Percentiles rank a stretch among this genome's conserved stretches.
Evolutionary conservation across 345 rosid genomes (phyloP).

Genomic region (Euphorbia tirucalli): DNA sequence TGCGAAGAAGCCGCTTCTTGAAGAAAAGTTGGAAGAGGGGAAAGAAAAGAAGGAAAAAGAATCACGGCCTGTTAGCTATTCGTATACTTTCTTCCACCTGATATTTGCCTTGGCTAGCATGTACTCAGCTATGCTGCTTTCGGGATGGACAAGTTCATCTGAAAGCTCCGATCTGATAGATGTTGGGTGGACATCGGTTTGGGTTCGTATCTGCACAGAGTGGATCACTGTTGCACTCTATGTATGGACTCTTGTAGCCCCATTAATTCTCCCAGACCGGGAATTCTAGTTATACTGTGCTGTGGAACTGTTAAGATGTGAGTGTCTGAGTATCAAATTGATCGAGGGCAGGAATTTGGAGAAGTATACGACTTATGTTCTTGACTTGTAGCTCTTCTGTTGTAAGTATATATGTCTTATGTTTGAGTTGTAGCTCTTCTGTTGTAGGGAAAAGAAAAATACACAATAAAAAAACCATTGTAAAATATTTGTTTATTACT

Average conservation of each 20-base stretch:
- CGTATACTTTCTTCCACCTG: slow-evolving; percentile 86
- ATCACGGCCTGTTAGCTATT: slow-evolving; percentile 72
- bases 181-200: slow-evolving; percentile 96
- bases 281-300: slow-evolving; percentile 46
- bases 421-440: no score
- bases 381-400: not conserved
- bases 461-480: no score
- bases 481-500: no score
- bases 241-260: slow-evolving; percentile 75
- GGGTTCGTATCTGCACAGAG: slow-evolving; percentile 89
- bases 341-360: no score
- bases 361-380: not conserved
- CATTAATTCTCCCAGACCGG: slow-evolving; percentile 58
- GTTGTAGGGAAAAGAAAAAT: no score
- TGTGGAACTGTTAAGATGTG: not conserved
- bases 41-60: slow-evolving; percentile 54
- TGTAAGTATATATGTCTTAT: no score
- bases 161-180: slow-evolving; percentile 75
- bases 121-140: slow-evolving; percentile 97
- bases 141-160: slow-evolving; percentile 82
- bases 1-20: slow-evolving; percentile 61
- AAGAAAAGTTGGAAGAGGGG: slow-evolving; percentile 63
- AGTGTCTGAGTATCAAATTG: not conserved
- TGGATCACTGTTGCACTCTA: slow-evolving; percentile 82
- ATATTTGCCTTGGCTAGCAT: slow-evolving; percentile 95